These are phyloP conservation scores for Acanthamoeba triangularis DNA, from an alignment of 208 protist genomes.

Conservation along the genomic window DNA sequence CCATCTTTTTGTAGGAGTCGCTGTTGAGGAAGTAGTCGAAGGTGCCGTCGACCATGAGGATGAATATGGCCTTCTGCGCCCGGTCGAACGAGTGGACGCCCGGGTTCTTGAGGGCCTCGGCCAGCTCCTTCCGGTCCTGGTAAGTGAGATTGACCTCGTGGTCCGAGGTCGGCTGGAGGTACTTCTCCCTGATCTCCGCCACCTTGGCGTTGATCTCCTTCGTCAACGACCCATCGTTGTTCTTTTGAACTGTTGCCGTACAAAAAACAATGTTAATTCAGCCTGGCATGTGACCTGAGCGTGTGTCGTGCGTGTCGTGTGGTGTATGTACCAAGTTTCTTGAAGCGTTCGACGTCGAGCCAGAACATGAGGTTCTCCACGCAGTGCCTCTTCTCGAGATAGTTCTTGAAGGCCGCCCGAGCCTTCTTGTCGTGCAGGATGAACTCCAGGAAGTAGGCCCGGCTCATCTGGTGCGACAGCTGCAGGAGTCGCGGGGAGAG, in stretches of 20 bases:
- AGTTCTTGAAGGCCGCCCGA: not conserved
- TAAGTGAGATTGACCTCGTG: slow-evolving; percentile 51
- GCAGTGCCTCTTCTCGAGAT: slow-evolving; percentile 53
- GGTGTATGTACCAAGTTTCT: slow-evolving; percentile 13
- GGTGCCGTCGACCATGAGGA: slow-evolving; percentile 70
- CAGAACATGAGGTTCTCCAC: slow-evolving; percentile 75
- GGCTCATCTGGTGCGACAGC: slow-evolving; percentile 52
- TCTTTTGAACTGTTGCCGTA: not conserved
- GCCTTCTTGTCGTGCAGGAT: slow-evolving; percentile 69
- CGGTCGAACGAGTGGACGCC: not conserved
- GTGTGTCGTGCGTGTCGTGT: no score
- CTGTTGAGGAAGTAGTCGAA: slow-evolving; percentile 69
- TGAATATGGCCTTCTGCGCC: slow-evolving; percentile 70
- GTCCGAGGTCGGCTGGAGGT: not conserved
- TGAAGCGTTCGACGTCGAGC: slow-evolving; percentile 67
- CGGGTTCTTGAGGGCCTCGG: slow-evolving; percentile 23
- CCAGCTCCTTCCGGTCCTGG: slow-evolving; percentile 47
- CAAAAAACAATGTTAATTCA: not conserved
- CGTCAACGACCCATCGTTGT: slow-evolving; percentile 1
- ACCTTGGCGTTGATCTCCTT: not conserved
- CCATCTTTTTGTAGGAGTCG: slow-evolving; percentile 32
- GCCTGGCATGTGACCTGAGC: not conserved
- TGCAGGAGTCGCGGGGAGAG: slow-evolving; percentile 32
- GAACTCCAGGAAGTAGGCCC: slow-evolving; percentile 65
- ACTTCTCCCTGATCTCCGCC: slow-evolving; percentile 40